phyloP scores from a whole-genome alignment of 768 basidiomycete species.

The Pleurotus cornucopiae region DNA sequence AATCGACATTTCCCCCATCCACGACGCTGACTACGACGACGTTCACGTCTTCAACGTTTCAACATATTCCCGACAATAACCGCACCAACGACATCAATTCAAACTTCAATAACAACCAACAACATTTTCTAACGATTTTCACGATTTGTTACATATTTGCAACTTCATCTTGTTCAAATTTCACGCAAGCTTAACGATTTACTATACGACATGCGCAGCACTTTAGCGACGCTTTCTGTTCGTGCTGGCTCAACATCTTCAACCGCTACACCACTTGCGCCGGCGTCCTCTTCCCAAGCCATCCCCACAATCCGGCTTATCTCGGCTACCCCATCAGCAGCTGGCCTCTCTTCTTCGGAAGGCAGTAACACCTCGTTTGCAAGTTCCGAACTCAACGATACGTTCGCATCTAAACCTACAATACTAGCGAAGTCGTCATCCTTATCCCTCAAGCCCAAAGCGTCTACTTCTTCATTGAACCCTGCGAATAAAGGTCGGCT shows the following conservation, averaged over 20 bases:
- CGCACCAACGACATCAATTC: background rate
- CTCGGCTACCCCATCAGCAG: slow-evolving; percentile 59
- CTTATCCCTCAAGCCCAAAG: slow-evolving; percentile 24
- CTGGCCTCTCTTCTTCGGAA: slow-evolving; percentile 33
- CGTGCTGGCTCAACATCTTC: slow-evolving; percentile 11
- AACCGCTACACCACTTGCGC: slow-evolving; percentile 23
- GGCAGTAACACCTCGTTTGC: slow-evolving; percentile 24
- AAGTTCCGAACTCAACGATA: slow-evolving; percentile 17
- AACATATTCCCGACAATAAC: too few relatives aligned
- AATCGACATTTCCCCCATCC: background rate
- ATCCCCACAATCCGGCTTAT: slow-evolving; percentile 68
- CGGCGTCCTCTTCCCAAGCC: slow-evolving; percentile 14
- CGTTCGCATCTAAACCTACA: slow-evolving; percentile 29
- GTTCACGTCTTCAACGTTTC: slow-evolving; percentile 2
- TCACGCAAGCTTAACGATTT: slow-evolving; percentile 4
- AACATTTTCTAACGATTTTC: slow-evolving; percentile 5
- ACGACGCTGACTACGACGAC: slow-evolving; percentile 3
- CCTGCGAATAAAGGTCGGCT: slow-evolving; percentile 37
- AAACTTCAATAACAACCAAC: background rate
- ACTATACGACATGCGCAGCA: slow-evolving; percentile 13
- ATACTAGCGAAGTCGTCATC: slow-evolving; percentile 21
- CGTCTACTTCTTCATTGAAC: slow-evolving; percentile 10
- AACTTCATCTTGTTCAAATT: background rate
- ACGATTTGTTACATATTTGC: slow-evolving; percentile 8
- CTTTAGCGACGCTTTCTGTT: slow-evolving; percentile 3